Evolutionary conservation across 1,284 basidiomycete genomes (phyloP).

Genomic region (Leccinum pseudoinsigne): DNA sequence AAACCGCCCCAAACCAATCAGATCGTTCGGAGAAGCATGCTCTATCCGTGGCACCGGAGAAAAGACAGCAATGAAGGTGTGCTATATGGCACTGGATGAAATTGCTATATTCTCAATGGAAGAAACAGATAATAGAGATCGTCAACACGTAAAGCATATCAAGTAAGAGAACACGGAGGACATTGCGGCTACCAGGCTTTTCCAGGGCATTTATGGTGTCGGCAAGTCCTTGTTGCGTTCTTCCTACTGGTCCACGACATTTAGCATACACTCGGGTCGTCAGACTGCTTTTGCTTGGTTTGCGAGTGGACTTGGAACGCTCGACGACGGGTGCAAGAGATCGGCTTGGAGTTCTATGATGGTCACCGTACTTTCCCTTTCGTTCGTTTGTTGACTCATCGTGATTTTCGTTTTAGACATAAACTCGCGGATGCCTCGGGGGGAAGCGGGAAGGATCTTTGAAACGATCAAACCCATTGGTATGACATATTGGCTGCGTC

Average conservation of each 20-base stretch:
- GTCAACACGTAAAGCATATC: constrained; percentile 65
- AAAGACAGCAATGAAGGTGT: constrained; percentile 74
- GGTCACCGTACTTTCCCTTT: constrained; percentile 41
- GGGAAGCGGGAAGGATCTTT: constrained; percentile 77
- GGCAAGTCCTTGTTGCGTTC: constrained; percentile 45
- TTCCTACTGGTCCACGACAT: neutral
- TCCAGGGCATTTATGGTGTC: constrained; percentile 85
- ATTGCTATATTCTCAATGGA: neutral
- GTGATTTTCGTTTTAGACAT: constrained; percentile 48
- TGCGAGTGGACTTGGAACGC: constrained; percentile 69
- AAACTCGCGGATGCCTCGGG: constrained; percentile 77
- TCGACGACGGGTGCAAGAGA: constrained; percentile 76
- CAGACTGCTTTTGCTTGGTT: constrained; percentile 73
- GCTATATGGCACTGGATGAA: constrained; percentile 2
- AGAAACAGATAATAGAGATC: constrained; percentile 72
- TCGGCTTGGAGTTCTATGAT: constrained; percentile 79
- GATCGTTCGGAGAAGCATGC: constrained; percentile 59
- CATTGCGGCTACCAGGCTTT: constrained; percentile 50
- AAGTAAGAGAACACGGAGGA: constrained; percentile 62
- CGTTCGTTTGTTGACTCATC: neutral
- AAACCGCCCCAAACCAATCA: constrained; percentile 61
- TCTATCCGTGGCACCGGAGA: constrained; percentile 68
- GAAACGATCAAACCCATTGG: constrained; percentile 70
- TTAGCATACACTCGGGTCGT: constrained; percentile 44
- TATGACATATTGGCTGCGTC: constrained; percentile 27